phyloP scores from a whole-genome alignment of 78 protist species.

The Dictyostelium intermedium region DNA sequence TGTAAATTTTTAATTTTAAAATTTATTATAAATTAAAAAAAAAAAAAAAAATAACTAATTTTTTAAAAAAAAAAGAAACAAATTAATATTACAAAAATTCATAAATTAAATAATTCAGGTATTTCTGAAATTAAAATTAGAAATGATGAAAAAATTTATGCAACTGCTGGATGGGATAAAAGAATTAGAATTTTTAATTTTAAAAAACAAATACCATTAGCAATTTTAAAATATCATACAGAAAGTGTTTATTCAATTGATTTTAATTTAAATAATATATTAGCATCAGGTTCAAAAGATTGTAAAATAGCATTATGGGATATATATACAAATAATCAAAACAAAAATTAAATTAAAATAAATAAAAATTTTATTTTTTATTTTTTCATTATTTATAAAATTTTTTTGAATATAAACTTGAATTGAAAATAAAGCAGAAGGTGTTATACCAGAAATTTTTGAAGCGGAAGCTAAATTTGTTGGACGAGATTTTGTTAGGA shows the following conservation, averaged over 20 bases:
- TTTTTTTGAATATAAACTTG: neutral
- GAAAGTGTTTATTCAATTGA: conserved; percentile 61
- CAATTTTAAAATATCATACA: conserved; percentile 58
- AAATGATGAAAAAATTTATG: conserved; percentile 44
- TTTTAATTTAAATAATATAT: conserved; percentile 30
- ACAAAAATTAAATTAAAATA: too few relatives aligned
- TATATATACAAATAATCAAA: conserved; percentile 1
- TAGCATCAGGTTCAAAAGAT: conserved; percentile 72
- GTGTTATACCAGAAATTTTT: conserved; percentile 71
- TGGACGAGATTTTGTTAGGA: conserved; percentile 40
- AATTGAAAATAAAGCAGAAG: conserved; percentile 35
- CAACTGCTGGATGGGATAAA: conserved; percentile 73
- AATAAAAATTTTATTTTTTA: neutral
- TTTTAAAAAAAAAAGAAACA: neutral
- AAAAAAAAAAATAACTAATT: too few relatives aligned
- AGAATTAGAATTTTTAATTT: conserved; percentile 49
- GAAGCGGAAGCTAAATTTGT: conserved; percentile 48
- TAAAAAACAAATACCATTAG: conserved; percentile 58
- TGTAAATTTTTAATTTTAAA: neutral
- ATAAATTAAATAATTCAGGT: conserved; percentile 41
- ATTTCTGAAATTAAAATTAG: conserved; percentile 54
- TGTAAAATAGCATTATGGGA: conserved; percentile 66
- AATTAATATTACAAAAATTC: conserved; percentile 19
- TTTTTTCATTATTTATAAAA: neutral
- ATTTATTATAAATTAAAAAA: neutral